phyloP scores from a whole-genome alignment of 2,329 filamentous ascomycete genomes.

The Aspergillus novofumigatus region DNA sequence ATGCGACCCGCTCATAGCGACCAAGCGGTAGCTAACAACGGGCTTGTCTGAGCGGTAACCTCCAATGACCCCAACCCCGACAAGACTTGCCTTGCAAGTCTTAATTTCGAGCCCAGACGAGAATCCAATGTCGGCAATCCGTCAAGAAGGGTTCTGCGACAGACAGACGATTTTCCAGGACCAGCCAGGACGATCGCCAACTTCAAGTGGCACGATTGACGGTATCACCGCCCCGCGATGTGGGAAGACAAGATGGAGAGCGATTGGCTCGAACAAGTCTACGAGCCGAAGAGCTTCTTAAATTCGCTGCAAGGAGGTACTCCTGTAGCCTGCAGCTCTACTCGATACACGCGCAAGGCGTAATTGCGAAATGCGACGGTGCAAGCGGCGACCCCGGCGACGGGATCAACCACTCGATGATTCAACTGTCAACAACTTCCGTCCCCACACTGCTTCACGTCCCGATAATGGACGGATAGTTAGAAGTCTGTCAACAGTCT shows the following conservation, averaged over 20 bases:
- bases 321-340: background rate
- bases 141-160: background rate
- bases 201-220: constrained; percentile 4
- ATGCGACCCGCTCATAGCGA: constrained; percentile 10
- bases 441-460: constrained; percentile 6
- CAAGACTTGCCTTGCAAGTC: background rate
- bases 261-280: background rate
- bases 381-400: constrained; percentile 1
- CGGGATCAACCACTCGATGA: background rate
- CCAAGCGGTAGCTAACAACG: background rate
- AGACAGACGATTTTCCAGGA: background rate
- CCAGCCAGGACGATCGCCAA: constrained; percentile 1
- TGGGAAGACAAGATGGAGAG: background rate
- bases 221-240: constrained; percentile 19
- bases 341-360: constrained; percentile 9
- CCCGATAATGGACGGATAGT: background rate
- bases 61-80: background rate
- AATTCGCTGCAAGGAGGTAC: constrained; percentile 11
- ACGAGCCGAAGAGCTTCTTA: constrained; percentile 1
- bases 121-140: background rate
- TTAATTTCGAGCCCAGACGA: background rate
- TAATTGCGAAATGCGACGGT: constrained; percentile 1
- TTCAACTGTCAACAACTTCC: background rate
- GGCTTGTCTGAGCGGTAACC: background rate
- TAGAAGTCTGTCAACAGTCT: background rate